Evolutionary conservation across 1,139 yeast species (phyloP), one percentile per base, ranked within the genome.

Genomic region (Kodamaea suecica): DNA sequence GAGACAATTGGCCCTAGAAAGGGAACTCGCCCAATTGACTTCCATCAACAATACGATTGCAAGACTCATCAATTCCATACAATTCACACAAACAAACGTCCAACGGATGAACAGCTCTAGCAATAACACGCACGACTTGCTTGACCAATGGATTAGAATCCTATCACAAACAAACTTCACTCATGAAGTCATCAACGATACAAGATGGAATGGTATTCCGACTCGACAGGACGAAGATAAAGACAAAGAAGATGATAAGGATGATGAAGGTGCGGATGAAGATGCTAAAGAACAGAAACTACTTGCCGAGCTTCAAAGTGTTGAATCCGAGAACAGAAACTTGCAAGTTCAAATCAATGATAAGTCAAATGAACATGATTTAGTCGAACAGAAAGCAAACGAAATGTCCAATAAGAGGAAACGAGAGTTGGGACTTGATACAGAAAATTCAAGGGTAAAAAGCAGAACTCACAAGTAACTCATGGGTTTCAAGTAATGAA

Each of bases 151-250:
- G 76, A 61, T 66, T 24, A 56, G 64, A 32, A 71, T 72, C 29
- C 51, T 72, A 20, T 65, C 73, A 19, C 76, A 71, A 44, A 63
- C 76, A 9, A 63, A 61, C 37, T 68, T 66, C 46, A 70, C 74
- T 4, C 59, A 55, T 24, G 66, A 66, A 36, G 56, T 58, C 30
- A 52, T 61, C 23, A 57, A 53, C 41, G 61, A 61, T 38, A 52
- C 59, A 1, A 50, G 50, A 21, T 67, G 74, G 73, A 50, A 59
- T 17, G 66, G 63, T 3, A 40, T 43, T 13, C 42, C 41, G 30
- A 41, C 37, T 10, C 30, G 32, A 1, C 56, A 42, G 11, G 40
- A 38, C 7, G 57, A 52, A 17, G 59, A 52, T 6, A 19, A 19
- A 9, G 21, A n/a, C n/a, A 23, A 25, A 25, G 17, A 6, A 7